Evolutionary conservation across 1,284 basidiomycete genomes (phyloP).

Genomic region (Ceratobasidium papillatum): DNA sequence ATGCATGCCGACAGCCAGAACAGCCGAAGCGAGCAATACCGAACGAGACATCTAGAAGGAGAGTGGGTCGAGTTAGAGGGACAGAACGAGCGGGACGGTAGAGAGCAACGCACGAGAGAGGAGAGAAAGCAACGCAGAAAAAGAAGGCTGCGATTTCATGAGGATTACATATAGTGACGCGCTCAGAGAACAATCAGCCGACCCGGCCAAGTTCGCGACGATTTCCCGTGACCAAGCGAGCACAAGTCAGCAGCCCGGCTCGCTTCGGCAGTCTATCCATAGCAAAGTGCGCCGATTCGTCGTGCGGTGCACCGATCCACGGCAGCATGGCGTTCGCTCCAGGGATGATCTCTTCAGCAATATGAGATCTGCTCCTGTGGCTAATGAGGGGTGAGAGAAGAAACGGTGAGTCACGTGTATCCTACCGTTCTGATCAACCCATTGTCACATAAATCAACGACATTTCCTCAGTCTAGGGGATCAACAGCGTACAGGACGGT

Average conservation of each 20-base stretch:
- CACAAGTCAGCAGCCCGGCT: slow-evolving; percentile 6
- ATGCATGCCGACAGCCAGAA: slow-evolving; percentile 7
- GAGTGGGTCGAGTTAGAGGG: not conserved
- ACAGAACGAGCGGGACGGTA: not conserved
- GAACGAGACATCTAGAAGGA: slow-evolving; percentile 20
- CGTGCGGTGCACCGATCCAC: not conserved
- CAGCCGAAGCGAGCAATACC: slow-evolving; percentile 9
- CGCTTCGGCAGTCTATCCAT: slow-evolving; percentile 20
- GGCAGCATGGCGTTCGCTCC: not conserved
- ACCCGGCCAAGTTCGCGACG: slow-evolving; percentile 20
- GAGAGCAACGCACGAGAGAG: slow-evolving; percentile 4
- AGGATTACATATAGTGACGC: slow-evolving; percentile 13
- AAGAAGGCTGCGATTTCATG: slow-evolving; percentile 5
- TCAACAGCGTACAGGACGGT: too few species aligned
- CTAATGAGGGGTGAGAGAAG: not conserved
- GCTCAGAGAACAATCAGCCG: slow-evolving; percentile 17
- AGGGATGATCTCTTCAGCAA: not conserved
- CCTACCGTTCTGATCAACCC: not conserved
- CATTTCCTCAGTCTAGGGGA: too few species aligned
- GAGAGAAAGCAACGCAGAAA: slow-evolving; percentile 18
- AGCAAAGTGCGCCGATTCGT: not conserved
- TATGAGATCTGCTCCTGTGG: not conserved
- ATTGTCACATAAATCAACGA: too few species aligned
- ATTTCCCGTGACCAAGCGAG: slow-evolving; percentile 7
- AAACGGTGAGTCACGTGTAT: not conserved